phyloP scores from a whole-genome alignment of 2,329 filamentous ascomycete genomes.

The Monosporascus sp. region DNA sequence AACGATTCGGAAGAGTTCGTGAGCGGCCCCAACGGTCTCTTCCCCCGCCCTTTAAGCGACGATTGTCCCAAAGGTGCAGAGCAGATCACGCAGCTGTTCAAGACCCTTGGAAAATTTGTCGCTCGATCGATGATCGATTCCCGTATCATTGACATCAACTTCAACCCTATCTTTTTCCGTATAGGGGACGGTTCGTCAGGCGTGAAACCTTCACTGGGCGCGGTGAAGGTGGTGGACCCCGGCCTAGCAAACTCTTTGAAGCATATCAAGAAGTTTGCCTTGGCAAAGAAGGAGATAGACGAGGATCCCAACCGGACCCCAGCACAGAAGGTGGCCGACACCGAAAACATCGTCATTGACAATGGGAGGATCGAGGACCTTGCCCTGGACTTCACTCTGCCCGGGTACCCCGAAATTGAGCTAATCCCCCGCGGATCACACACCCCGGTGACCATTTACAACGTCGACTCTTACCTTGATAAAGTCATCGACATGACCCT shows the following conservation, averaged over 20 bases:
- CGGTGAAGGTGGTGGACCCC: constrained; percentile 83
- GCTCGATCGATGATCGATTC: constrained; percentile 98
- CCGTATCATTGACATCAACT: constrained; percentile 93
- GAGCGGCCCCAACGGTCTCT: constrained; percentile 77
- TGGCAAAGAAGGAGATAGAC: constrained; percentile 77
- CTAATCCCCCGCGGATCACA: constrained; percentile 71
- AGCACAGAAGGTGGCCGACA: constrained; percentile 65
- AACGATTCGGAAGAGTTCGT: constrained; percentile 72
- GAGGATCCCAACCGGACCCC: constrained; percentile 61
- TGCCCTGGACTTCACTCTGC: constrained; percentile 88
- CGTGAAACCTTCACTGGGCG: constrained; percentile 78
- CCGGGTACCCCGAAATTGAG: constrained; percentile 84
- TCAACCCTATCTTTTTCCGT: constrained; percentile 97
- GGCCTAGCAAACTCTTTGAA: constrained; percentile 81
- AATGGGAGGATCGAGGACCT: constrained; percentile 79
- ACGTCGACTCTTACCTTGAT: constrained; percentile 84
- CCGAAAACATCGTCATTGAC: constrained; percentile 67
- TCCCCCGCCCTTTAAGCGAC: constrained; percentile 83
- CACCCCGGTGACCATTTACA: constrained; percentile 76
- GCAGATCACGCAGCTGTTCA: constrained; percentile 83
- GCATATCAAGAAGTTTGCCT: constrained; percentile 79
- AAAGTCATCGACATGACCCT: constrained; percentile 88
- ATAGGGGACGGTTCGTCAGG: constrained; percentile 66
- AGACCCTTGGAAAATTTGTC: constrained; percentile 92
- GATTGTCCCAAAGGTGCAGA: constrained; percentile 81